These are phyloP conservation scores for Articulospora tetracladia DNA, from an alignment of 495 filamentous ascomycete genomes.

Conservation along the genomic window DNA sequence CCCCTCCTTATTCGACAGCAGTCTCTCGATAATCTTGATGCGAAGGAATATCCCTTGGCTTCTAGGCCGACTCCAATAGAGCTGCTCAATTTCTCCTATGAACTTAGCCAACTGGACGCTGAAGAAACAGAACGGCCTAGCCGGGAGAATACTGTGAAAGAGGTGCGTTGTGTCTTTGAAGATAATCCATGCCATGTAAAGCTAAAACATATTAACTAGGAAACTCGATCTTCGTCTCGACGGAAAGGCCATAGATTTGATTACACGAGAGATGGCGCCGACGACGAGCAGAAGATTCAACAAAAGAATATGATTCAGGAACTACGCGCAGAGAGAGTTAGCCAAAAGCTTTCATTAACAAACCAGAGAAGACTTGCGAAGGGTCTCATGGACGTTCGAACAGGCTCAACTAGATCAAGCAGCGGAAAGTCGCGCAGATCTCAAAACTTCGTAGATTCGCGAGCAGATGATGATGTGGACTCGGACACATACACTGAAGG, in stretches of 20 bases:
- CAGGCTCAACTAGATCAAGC: neutral
- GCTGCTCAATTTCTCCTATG: conserved; percentile 69
- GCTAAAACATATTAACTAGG: neutral
- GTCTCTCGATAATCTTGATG: conserved; percentile 69
- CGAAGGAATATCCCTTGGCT: conserved; percentile 87
- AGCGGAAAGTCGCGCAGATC: conserved; percentile 1
- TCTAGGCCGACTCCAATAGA: conserved; percentile 71
- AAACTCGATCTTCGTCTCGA: neutral
- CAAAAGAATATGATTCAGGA: neutral
- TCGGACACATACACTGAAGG: neutral
- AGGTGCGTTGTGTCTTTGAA: neutral
- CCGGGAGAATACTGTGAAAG: neutral
- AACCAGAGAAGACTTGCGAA: conserved; percentile 12
- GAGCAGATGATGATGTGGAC: neutral
- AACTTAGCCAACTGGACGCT: conserved; percentile 47
- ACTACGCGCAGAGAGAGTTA: conserved; percentile 2
- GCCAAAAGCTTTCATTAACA: conserved; percentile 2
- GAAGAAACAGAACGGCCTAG: neutral
- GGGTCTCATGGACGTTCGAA: neutral
- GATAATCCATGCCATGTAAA: neutral
- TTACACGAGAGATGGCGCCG: neutral
- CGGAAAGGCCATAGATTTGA: neutral
- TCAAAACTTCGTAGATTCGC: neutral
- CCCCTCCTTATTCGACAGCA: conserved; percentile 76
- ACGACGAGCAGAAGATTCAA: neutral